These are phyloP conservation scores for Neurospora sp. DNA, from an alignment of 495 filamentous ascomycete species.

Conservation along the genomic window DNA sequence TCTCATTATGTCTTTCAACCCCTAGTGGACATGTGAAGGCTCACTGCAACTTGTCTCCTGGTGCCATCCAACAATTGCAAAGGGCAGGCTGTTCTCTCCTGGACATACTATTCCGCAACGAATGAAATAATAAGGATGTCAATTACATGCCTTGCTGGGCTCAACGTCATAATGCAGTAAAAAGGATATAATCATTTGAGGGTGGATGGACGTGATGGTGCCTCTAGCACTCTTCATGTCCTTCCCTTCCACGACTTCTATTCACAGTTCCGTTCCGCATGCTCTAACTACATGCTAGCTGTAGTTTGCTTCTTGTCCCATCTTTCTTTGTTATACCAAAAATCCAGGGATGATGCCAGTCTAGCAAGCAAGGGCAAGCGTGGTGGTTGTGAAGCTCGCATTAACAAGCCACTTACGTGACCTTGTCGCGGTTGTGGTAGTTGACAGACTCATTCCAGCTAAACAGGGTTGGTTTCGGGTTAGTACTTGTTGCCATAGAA, in stretches of 20 bases:
- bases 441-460: conserved; percentile 95
- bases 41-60: not conserved
- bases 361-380: not conserved
- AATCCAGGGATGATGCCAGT: not conserved
- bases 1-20: not conserved
- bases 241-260: not conserved
- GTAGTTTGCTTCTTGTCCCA: not conserved
- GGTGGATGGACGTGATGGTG: not conserved
- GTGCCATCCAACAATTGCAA: not conserved
- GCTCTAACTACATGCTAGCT: not conserved
- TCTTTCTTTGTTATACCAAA: not conserved
- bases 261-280: not conserved
- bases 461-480: conserved; percentile 8
- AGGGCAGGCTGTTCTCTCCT: not conserved
- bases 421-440: conserved; percentile 89
- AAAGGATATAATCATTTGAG: not conserved
- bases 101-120: not conserved
- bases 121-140: not conserved
- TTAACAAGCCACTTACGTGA: conserved; percentile 32
- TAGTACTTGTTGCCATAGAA: not conserved
- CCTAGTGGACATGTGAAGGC: not conserved
- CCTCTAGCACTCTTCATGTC: not conserved
- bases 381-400: not conserved
- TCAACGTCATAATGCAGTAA: not conserved
- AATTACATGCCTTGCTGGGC: not conserved